These are phyloP conservation scores for Kluyveromyces sp. DNA, from an alignment of 1,139 yeast species.

Conservation along the genomic window DNA sequence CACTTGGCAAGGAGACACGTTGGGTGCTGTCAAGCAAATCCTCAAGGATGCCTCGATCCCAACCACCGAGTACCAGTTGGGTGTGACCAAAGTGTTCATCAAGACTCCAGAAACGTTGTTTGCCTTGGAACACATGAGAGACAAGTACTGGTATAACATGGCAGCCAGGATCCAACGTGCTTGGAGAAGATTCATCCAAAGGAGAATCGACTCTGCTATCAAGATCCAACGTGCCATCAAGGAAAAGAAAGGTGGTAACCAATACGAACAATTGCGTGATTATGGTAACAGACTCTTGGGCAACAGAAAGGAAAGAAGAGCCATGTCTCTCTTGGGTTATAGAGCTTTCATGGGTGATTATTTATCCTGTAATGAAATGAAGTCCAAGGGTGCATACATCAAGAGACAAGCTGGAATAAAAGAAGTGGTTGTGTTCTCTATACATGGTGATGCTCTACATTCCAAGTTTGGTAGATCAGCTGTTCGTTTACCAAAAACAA, in stretches of 20 bases:
- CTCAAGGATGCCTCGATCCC: conserved; percentile 78
- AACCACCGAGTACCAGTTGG: conserved; percentile 76
- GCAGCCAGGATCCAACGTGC: conserved; percentile 97
- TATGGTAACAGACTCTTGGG: conserved; percentile 64
- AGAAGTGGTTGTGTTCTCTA: conserved; percentile 69
- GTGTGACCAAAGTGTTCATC: conserved; percentile 89
- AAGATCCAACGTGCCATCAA: conserved; percentile 82
- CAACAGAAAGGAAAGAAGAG: conserved; percentile 81
- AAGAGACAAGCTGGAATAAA: conserved; percentile 59
- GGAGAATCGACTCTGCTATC: conserved; percentile 82
- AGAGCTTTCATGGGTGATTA: conserved; percentile 95
- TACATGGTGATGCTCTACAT: conserved; percentile 70
- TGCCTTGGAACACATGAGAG: conserved; percentile 94
- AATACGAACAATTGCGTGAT: conserved; percentile 77
- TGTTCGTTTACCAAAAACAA: conserved; percentile 62
- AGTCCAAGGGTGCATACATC: conserved; percentile 66
- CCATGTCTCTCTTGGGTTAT: conserved; percentile 79
- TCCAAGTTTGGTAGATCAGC: conserved; percentile 93
- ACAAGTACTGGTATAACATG: conserved; percentile 96
- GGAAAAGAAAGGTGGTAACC: conserved; percentile 70
- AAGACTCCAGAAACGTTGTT: conserved; percentile 96
- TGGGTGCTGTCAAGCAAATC: conserved; percentile 74
- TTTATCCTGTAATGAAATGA: conserved; percentile 67
- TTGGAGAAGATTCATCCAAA: conserved; percentile 76
- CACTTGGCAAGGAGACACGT: conserved; percentile 85